A percentile compares a stretch with the other conserved stretches of the same genome.
These are phyloP conservation scores for Metschnikowia kofuensis DNA, from an alignment of 805 yeast genomes.

Conservation along the genomic window DNA sequence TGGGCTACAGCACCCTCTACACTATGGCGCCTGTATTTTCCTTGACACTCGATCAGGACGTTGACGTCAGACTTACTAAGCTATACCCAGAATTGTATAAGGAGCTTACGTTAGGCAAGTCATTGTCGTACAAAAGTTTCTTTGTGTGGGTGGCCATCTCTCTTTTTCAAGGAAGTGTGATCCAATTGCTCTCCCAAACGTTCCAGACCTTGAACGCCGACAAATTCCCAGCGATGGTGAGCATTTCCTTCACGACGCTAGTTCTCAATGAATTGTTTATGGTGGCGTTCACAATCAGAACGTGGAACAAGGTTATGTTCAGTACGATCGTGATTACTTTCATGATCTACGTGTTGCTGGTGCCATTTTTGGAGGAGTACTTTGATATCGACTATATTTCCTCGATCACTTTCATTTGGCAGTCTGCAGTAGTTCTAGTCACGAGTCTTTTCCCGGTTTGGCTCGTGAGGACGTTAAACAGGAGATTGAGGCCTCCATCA, in stretches of 20 bases:
- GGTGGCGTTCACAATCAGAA: slow-evolving; percentile 90
- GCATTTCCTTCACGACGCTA: slow-evolving; percentile 76
- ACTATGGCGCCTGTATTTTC: slow-evolving; percentile 99
- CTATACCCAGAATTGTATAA: slow-evolving; percentile 93
- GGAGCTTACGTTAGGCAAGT: slow-evolving; percentile 84
- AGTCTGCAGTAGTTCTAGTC: slow-evolving; percentile 56
- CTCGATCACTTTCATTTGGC: slow-evolving; percentile 65
- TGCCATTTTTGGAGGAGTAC: slow-evolving; percentile 87
- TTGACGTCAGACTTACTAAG: slow-evolving; percentile 82
- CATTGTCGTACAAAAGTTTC: slow-evolving; percentile 82
- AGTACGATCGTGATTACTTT: slow-evolving; percentile 70
- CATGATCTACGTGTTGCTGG: slow-evolving; percentile 60
- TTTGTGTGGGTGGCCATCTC: slow-evolving; percentile 89
- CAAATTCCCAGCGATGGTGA: slow-evolving; percentile 73
- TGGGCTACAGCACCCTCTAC: slow-evolving; percentile 94
- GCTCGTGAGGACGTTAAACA: slow-evolving; percentile 71
- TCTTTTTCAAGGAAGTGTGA: slow-evolving; percentile 83
- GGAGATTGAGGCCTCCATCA: slow-evolving; percentile 86
- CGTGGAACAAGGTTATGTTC: slow-evolving; percentile 84
- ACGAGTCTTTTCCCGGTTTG: slow-evolving; percentile 86
- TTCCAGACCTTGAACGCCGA: slow-evolving; percentile 60
- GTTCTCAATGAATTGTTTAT: slow-evolving; percentile 83
- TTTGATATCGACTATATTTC: slow-evolving; percentile 67
- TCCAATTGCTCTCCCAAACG: slow-evolving; percentile 77
- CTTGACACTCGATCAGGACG: slow-evolving; percentile 85